Conservation (phyloP, 257 asterid genomes). For the Solanum clarkiae region DNA sequence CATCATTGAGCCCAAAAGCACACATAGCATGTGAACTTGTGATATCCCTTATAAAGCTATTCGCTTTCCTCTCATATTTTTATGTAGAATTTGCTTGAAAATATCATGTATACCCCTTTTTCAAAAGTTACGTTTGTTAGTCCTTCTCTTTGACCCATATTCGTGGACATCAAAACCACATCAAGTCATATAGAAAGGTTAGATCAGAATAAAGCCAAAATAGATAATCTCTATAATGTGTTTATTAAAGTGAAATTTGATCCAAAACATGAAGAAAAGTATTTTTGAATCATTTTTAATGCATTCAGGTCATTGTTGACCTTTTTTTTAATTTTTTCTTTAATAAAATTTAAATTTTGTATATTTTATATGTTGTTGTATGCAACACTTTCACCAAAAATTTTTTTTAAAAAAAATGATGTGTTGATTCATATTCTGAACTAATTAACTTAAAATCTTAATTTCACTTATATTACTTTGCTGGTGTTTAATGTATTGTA, state of each 20-base stretch:
- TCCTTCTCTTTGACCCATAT: not conserved
- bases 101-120: not conserved
- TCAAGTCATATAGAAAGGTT: conserved; percentile 11
- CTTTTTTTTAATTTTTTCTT: too few relatives aligned
- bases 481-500: not conserved
- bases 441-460: too few relatives aligned
- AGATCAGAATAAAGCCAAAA: conserved; percentile 8
- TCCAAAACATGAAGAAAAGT: too few relatives aligned
- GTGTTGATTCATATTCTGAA: not conserved
- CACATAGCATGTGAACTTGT: not conserved
- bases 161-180: not conserved
- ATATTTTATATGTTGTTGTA: not conserved
- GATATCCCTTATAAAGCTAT: not conserved
- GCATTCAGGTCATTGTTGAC: too few relatives aligned
- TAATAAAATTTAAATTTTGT: too few relatives aligned
- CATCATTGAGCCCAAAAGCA: not conserved
- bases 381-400: not conserved
- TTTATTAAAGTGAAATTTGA: too few relatives aligned
- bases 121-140: not conserved
- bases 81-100: not conserved
- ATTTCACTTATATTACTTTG: not conserved
- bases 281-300: too few relatives aligned
- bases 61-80: not conserved
- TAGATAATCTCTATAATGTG: too few relatives aligned
- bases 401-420: too few relatives aligned